Evolutionary conservation across 2,329 filamentous ascomycete species (phyloP), one percentile per base, ranked within the genome.

Genomic region (Colletotrichum tofieldiae): DNA sequence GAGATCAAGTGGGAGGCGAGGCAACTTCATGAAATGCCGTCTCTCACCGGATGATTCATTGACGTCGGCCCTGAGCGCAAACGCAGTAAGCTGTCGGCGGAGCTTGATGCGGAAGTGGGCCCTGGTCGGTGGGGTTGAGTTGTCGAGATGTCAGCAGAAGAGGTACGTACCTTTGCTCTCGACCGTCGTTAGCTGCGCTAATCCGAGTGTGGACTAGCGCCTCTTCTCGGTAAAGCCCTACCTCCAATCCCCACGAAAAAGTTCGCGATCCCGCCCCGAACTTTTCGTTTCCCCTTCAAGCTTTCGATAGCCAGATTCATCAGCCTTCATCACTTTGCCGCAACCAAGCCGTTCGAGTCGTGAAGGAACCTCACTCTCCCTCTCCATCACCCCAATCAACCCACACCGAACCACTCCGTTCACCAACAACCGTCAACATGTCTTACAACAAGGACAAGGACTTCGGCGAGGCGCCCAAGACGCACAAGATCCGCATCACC

Each of bases 371-470:
- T 74, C 71, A 74, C 49, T 52, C 58, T 32, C 62, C 26, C 67
- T 52, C 52, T 11, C 20, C 12, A 26, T 4, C 14, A 26, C 47
- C 47, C 5, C 74, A 74, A 75, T 56, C 65, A 52, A 39, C 49
- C 41, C 49, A 55, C 23, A 32, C 20, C 2, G 29, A 61, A 61
- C 32, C 23, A 37, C 16, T 16, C 37, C 12, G 56, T 59, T 45
- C 68, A 74, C 67, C 72, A 23, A 37, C 32, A 35, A 32, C 43
- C 43, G 54, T 82, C 86, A 93, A 87, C 77, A 97, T 97, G 94
- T 96, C 94, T 87, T 96, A 93, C 92, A 90, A 97, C 87, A 97
- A 98, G 92, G 95, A 98, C 86, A 98, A 98, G 92, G 93, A 95
- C 82, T 93, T 94, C 86, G 93, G 91, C 88, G 95, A 98, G 85